Percentiles rank a stretch among this genome's conserved stretches.
These are phyloP conservation scores for Fusarium mexicanum DNA, from an alignment of 2,329 filamentous ascomycete species.

Conservation along the genomic window DNA sequence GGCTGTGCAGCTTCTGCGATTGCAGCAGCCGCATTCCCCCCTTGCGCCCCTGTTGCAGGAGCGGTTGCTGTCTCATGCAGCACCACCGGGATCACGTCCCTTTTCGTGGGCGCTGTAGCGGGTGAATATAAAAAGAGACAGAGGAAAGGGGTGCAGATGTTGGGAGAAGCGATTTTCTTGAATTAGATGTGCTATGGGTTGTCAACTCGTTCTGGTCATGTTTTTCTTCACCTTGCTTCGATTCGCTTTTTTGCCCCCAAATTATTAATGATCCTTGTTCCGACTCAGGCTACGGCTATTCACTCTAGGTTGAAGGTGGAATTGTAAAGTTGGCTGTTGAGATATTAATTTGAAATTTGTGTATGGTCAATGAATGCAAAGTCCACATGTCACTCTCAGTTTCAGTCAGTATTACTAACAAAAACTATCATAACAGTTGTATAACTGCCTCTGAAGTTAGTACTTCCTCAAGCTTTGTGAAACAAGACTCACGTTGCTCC, in stretches of 20 bases:
- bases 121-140: too few relatives aligned
- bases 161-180: background rate
- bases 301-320: too few relatives aligned
- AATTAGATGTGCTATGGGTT: background rate
- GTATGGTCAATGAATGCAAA: too few relatives aligned
- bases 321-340: too few relatives aligned
- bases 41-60: background rate
- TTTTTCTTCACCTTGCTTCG: background rate
- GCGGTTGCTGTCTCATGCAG: fast-evolving
- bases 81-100: too few relatives aligned
- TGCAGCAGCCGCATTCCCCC: background rate
- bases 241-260: too few relatives aligned
- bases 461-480: fast-evolving
- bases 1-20: fast-evolving
- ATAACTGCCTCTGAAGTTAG: background rate
- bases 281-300: background rate
- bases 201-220: background rate
- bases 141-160: too few relatives aligned
- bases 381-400: too few relatives aligned
- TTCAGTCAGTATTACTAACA: background rate
- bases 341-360: too few relatives aligned
- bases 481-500: background rate
- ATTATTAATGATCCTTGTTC: too few relatives aligned
- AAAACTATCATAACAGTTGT: background rate
- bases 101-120: too few relatives aligned